Evolutionary conservation across 805 yeast genomes (phyloP), one percentile per base, ranked within the genome.

Genomic region (Yamadazyma scolyti): DNA sequence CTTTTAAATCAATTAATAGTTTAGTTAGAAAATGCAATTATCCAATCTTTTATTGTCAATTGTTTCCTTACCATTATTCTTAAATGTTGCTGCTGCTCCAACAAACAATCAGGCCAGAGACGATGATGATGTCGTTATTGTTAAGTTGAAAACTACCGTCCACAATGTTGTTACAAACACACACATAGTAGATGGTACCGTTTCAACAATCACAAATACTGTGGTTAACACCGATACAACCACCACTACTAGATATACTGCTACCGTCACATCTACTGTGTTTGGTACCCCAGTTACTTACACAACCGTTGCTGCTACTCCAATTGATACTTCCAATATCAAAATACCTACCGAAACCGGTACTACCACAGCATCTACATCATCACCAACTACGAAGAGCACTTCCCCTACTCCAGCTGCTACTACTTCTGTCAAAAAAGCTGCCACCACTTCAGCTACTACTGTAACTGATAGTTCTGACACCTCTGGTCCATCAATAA

Each of bases 181-280:
- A 24, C 50, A 56, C 21, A 47, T 56, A 6, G 65, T 61, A 4
- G 39, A 51, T 22, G 67, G 61, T 14, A 38, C 48, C 12, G 44
- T 49, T 19, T 37, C 50, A 2, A 61, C 68, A 12, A 24, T 35
- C 13, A 58, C 67, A 13, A 48, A 60, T 36, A 33, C 48, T 28
- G 36, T 46, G 16, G 43, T 54, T 20, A 46, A 50, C 29, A 60
- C 68, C 14, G 42, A 54, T 13, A 60, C 65, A 11, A 45, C 54
- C 23, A 65, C 71, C 12, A 48, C 56, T 16, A 65, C 71, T 15
- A 48, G 53, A 17, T 65, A 63, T 44, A 65, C 71, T 24, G 68
- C 69, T 11, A 65, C 72, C 6, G 64, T 57, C 23, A 65, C 71
- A 4, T 54, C 60, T 2, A 63, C 68, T 11, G 56, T 65, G n/a